Base-by-base conservation (phyloP, 2,329 filamentous ascomycete species). In the Claviceps pusilla region DNA sequence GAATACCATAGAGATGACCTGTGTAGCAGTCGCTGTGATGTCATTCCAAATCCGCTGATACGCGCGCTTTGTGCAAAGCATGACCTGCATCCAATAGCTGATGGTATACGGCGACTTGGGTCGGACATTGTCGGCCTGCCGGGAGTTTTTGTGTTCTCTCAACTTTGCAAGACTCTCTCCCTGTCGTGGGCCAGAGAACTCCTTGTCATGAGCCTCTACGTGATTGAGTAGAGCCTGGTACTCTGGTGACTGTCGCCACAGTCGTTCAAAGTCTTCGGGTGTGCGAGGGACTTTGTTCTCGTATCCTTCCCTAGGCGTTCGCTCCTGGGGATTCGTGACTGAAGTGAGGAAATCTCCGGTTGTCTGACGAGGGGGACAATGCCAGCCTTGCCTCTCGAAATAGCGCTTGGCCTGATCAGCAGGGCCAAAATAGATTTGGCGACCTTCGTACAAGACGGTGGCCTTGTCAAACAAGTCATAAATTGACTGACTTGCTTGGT, bases 391-490 rank as follows among this genome's bases (percentile, higher is more conserved):
- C 12, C 76, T 69, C 60, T 82, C 78, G 57, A 90, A 89, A 66
- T 81, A 89, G 0, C 65, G 64, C 60, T 76, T 82, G 0, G 86
- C 86, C 2, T 72, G 65, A 6, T 61, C 64, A 0, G 80, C 77
- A 0, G 78, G 77, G 0, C 87, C 87, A 58, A 84, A 90, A 69
- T 81, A 91, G 57, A 90, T 90, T 62, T 90, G 79, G 0, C 83
- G 76, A 0, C 87, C 87, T 62, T 89, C 83, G 62, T 90, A 89
- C 0, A 90, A 71, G 0, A 91, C 83, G 0, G 82, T 75, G 0
- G 79, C 80, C 64, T 89, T 89, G 68, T 91, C 85, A 60, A 91
- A 90, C 16, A 81, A 69, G 41, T 87, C 82, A 63, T 86, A 87
- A 39, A 84, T 83, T 43, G 77, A 71, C 61, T 86, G 81, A 19